Evolutionary conservation across 2,329 filamentous ascomycete species (phyloP).

Genomic region (Dothistroma pini): DNA sequence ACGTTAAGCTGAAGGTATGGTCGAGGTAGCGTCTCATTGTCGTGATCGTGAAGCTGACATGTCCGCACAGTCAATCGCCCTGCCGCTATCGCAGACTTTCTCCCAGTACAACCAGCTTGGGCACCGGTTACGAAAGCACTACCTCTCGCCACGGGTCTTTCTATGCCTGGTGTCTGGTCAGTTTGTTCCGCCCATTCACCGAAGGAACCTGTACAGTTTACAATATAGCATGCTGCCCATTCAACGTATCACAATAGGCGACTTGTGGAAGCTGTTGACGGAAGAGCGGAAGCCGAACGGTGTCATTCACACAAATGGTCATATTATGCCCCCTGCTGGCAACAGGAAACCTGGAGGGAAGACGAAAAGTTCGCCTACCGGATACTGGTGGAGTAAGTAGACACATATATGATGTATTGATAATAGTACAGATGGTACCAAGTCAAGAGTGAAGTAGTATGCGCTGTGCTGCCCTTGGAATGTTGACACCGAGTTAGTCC

Average conservation of each 20-base stretch:
- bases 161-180: slow-evolving; percentile 83
- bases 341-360: slow-evolving; percentile 14
- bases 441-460: no score
- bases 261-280: slow-evolving; percentile 65
- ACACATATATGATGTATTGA: neutral
- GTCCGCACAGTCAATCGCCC: slow-evolving; percentile 67
- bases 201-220: slow-evolving; percentile 89
- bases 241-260: slow-evolving; percentile 70
- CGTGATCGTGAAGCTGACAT: slow-evolving; percentile 12
- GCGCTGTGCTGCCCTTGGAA: no score
- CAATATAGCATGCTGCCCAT: slow-evolving; percentile 98
- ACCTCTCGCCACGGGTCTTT: slow-evolving; percentile 82
- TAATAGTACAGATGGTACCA: neutral
- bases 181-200: slow-evolving; percentile 83
- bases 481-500: no score
- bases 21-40: neutral
- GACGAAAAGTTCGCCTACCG: slow-evolving; percentile 13
- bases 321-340: slow-evolving; percentile 15
- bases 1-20: slow-evolving; percentile 78
- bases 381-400: slow-evolving; percentile 34
- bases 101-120: slow-evolving; percentile 96
- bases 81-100: slow-evolving; percentile 92
- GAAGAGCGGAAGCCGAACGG: slow-evolving; percentile 15
- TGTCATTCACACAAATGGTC: slow-evolving; percentile 19
- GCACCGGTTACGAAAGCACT: slow-evolving; percentile 88